Evolutionary conservation across 2,329 filamentous ascomycete species (phyloP).

Genomic region (Ceratocystis smalleyi): DNA sequence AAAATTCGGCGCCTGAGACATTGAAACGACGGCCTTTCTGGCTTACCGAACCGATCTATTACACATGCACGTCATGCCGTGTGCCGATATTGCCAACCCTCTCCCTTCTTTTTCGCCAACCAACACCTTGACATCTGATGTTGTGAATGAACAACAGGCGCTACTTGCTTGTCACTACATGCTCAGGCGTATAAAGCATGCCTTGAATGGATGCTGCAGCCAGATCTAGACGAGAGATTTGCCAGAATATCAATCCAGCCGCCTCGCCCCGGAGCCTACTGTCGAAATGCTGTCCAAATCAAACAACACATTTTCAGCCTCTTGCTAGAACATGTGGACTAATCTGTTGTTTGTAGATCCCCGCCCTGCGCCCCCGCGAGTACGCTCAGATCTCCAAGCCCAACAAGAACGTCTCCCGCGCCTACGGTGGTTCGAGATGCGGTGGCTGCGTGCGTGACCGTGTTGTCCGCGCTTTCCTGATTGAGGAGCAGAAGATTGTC

Average conservation of each 20-base stretch:
- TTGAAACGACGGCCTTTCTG: not conserved
- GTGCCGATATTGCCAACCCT: not conserved
- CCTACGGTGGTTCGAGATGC: conserved; percentile 97
- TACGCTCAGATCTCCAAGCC: conserved; percentile 94
- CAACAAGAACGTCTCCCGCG: conserved; percentile 98
- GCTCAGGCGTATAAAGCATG: not conserved
- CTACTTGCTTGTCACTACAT: no score
- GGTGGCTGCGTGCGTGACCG: conserved; percentile 97
- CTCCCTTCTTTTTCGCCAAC: not conserved
- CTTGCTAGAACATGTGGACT: not conserved
- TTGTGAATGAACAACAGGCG: no score
- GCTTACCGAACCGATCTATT: not conserved
- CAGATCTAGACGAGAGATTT: not conserved
- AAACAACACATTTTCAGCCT: not conserved
- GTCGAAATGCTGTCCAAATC: not conserved
- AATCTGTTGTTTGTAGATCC: conserved; percentile 42
- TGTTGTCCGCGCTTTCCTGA: conserved; percentile 94
- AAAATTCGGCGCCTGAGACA: conserved; percentile 13
- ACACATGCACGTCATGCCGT: not conserved
- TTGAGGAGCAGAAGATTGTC: conserved; percentile 99
- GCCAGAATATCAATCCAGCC: not conserved
- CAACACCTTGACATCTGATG: no score
- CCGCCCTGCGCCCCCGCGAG: conserved; percentile 94
- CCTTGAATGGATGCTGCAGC: not conserved
- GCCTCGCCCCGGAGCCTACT: not conserved